A percentile compares a stretch with the other conserved stretches of the same genome.
Evolutionary conservation across 805 yeast species (phyloP).

Genomic region (Dipodascopsis uninucleata): DNA sequence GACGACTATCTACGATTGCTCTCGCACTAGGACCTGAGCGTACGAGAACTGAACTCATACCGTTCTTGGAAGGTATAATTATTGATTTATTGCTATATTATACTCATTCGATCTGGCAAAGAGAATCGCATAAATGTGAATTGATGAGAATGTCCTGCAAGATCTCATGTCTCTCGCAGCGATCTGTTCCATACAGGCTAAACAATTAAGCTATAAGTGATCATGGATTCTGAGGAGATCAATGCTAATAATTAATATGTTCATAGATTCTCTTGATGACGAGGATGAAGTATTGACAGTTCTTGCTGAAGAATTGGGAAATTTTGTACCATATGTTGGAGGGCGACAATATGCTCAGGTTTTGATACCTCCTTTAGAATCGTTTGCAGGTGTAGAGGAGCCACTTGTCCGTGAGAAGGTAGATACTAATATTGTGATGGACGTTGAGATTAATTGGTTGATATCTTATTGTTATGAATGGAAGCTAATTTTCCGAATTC

Average conservation of each 20-base stretch:
- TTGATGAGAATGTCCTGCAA: too few species aligned
- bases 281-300: conserved; percentile 97
- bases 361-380: conserved; percentile 64
- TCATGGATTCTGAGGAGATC: too few species aligned
- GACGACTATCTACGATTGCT: conserved; percentile 88
- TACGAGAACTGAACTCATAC: conserved; percentile 81
- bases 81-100: too few species aligned
- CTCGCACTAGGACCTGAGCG: conserved; percentile 92
- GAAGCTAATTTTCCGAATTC: too few species aligned
- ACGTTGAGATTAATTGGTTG: neutral
- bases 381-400: conserved; percentile 88
- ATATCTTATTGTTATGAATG: neutral
- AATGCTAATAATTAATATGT: too few species aligned
- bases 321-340: conserved; percentile 84
- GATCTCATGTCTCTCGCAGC: too few species aligned
- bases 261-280: conserved; percentile 55
- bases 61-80: conserved; percentile 67
- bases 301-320: conserved; percentile 84
- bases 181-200: too few species aligned
- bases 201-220: too few species aligned
- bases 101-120: too few species aligned
- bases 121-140: too few species aligned
- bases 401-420: conserved; percentile 83
- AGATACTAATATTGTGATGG: too few species aligned
- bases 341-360: conserved; percentile 64